Conservation (phyloP, 164 flowering plant genomes). For the Tinospora cordifolia region DNA sequence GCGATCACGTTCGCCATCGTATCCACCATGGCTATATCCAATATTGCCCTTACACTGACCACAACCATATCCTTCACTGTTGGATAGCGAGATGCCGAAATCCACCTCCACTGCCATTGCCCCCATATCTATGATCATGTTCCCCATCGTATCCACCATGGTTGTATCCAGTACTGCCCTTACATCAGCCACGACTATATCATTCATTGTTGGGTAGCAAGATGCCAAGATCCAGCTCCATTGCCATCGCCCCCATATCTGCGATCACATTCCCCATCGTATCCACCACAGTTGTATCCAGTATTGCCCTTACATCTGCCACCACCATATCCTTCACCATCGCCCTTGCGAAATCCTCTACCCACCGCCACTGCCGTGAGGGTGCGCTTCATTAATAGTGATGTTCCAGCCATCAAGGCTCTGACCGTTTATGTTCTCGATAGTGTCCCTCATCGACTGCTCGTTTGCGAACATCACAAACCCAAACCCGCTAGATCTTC, state of each 20-base stretch:
- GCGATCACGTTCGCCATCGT: conserved; percentile 2
- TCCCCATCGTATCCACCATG: background rate
- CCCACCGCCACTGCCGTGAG: conserved; percentile 12
- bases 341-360: no score
- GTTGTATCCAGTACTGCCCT: background rate
- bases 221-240: background rate
- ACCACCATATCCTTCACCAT: no score
- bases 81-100: no score
- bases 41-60: background rate
- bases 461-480: conserved; percentile 17
- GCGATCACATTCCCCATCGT: no score
- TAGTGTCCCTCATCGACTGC: conserved; percentile 19
- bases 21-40: background rate
- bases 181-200: background rate
- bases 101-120: conserved; percentile 8
- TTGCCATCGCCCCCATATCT: no score
- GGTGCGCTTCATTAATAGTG: conserved; percentile 21
- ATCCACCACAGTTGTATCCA: no score
- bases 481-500: conserved; percentile 20
- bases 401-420: conserved; percentile 18
- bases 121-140: background rate
- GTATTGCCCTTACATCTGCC: no score
- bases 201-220: conserved; percentile 11
- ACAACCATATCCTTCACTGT: conserved; percentile 6
- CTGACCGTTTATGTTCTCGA: conserved; percentile 22